phyloP scores from a whole-genome alignment of 805 yeast species.

The Blastobotrys chiropterorum region DNA sequence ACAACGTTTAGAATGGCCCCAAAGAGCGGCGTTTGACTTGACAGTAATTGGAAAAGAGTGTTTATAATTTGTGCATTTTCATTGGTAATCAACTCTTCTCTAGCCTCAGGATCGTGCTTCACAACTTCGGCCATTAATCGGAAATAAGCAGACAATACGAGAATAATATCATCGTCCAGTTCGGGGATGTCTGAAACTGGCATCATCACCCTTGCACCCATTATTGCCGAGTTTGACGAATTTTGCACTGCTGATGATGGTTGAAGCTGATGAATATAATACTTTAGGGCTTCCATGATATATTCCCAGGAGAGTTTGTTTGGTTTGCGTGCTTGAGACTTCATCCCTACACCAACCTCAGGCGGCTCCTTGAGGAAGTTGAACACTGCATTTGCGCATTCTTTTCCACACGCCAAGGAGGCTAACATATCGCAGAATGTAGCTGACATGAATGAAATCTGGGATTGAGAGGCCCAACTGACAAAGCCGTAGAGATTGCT shows the following conservation, averaged over 20 bases:
- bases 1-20: constrained; percentile 56
- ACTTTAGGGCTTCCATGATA: constrained; percentile 47
- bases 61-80: constrained; percentile 21
- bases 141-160: constrained; percentile 67
- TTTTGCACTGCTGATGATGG: constrained; percentile 5
- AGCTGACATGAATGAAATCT: constrained; percentile 67
- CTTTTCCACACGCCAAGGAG: constrained; percentile 59
- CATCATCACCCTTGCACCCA: constrained; percentile 11
- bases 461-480: constrained; percentile 81
- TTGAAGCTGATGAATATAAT: constrained; percentile 43
- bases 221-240: constrained; percentile 1
- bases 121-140: constrained; percentile 56
- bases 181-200: constrained; percentile 40
- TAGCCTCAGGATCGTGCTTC: constrained; percentile 33
- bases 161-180: constrained; percentile 72
- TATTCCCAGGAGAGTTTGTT: constrained; percentile 44
- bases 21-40: constrained; percentile 41
- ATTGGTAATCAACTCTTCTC: constrained; percentile 25
- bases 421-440: constrained; percentile 75
- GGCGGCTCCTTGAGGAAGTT: constrained; percentile 16
- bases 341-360: not conserved
- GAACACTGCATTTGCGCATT: constrained; percentile 38
- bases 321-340: not conserved
- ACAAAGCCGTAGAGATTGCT: constrained; percentile 72
- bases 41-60: constrained; percentile 40